phyloP scores from a whole-genome alignment of 2,329 filamentous ascomycete species.

The Curvularia verruculosa region DNA sequence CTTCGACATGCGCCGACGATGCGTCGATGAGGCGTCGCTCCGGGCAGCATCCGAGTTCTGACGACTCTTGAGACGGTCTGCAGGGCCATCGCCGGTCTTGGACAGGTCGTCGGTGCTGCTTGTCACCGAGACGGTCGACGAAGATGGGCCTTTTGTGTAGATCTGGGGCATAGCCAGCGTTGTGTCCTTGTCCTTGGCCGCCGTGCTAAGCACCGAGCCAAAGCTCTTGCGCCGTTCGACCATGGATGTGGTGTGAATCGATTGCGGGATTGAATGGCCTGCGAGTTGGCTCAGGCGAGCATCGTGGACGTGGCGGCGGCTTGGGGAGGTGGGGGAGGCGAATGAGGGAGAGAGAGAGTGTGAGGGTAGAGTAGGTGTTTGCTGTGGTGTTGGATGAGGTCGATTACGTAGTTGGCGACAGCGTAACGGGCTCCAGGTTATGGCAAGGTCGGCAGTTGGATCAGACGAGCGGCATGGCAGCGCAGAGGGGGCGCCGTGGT shows the following conservation, averaged over 20 bases:
- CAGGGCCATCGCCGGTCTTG: conserved; percentile 47
- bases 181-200: conserved; percentile 24
- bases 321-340: not conserved
- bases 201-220: conserved; percentile 23
- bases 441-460: conserved; percentile 5
- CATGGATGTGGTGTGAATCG: conserved; percentile 21
- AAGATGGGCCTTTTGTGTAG: conserved; percentile 37
- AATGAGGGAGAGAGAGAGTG: too few relatives aligned
- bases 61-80: conserved; percentile 50
- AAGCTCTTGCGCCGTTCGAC: conserved; percentile 35
- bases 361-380: too few relatives aligned
- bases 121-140: conserved; percentile 39
- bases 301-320: conserved; percentile 12
- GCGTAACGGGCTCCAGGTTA: conserved; percentile 6
- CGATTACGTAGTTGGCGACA: conserved; percentile 22
- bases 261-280: not conserved
- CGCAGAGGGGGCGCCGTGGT: not conserved
- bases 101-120: conserved; percentile 43
- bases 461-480: conserved; percentile 2
- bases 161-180: conserved; percentile 33
- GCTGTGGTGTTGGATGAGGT: not conserved
- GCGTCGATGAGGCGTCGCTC: conserved; percentile 49
- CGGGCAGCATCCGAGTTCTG: conserved; percentile 48
- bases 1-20: conserved; percentile 58
- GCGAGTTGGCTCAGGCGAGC: conserved; percentile 7